Percentiles rank a stretch among this genome's conserved stretches.
phyloP scores from a whole-genome alignment of 106 monocot species.

The Vanilla planifolia region DNA sequence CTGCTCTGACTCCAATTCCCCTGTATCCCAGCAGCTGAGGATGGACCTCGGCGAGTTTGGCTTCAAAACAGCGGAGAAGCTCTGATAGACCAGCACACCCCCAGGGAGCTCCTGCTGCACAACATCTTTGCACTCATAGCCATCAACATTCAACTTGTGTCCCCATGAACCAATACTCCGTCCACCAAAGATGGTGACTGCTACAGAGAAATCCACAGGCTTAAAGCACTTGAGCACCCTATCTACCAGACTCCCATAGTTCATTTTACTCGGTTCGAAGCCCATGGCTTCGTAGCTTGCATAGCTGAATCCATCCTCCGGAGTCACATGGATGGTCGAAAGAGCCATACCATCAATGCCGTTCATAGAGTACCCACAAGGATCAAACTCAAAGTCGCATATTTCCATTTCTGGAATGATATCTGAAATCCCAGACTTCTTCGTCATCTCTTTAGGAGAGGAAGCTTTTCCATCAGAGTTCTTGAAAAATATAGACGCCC shows the following conservation, averaged over 20 bases:
- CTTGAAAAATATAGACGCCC: conserved; percentile 22
- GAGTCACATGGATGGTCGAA: conserved; percentile 54
- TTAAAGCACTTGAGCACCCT: conserved; percentile 34
- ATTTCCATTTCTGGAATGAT: conserved; percentile 53
- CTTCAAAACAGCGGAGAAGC: conserved; percentile 9
- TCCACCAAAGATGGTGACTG: conserved; percentile 37
- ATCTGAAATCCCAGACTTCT: conserved; percentile 28
- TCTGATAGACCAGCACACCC: conserved; percentile 27
- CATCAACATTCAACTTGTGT: conserved; percentile 12
- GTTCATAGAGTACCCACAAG: conserved; percentile 71
- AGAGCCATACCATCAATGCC: conserved; percentile 25
- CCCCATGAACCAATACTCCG: conserved; percentile 15
- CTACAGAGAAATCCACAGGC: conserved; percentile 28
- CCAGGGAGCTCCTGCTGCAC: conserved; percentile 30
- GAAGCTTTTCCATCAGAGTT: no score
- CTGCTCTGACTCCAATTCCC: conserved; percentile 11
- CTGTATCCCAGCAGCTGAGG: conserved; percentile 33
- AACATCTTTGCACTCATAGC: conserved; percentile 5
- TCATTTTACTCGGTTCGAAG: conserved; percentile 21
- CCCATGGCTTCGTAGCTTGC: conserved; percentile 59
- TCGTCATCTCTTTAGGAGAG: conserved; percentile 36
- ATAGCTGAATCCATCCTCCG: conserved; percentile 61
- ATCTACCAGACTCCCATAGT: conserved; percentile 12
- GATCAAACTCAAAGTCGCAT: conserved; percentile 66
- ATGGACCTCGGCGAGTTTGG: conserved; percentile 28